Evolutionary conservation across 805 yeast species (phyloP).

Genomic region (Candida awuae): DNA sequence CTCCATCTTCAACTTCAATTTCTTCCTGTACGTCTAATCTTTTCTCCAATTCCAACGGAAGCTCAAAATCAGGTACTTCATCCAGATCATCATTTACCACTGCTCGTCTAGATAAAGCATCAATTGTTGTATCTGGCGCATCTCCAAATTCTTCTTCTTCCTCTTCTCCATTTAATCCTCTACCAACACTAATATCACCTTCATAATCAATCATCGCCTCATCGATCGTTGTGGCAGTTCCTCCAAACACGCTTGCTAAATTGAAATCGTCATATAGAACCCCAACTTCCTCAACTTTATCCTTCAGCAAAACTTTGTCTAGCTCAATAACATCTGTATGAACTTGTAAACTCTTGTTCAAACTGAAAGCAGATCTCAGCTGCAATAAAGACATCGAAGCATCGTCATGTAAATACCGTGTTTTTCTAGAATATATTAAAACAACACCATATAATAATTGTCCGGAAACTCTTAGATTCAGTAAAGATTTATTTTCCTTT

Average conservation of each 20-base stretch:
- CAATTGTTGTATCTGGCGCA: slow-evolving; percentile 13
- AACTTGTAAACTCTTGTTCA: slow-evolving; percentile 24
- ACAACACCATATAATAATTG: slow-evolving; percentile 83
- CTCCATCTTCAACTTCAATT: background rate
- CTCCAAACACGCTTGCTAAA: slow-evolving; percentile 29
- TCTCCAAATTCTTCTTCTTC: slow-evolving; percentile 4
- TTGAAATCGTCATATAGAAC: slow-evolving; percentile 47
- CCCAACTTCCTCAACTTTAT: slow-evolving; percentile 73
- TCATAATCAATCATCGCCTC: slow-evolving; percentile 2
- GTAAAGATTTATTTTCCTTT: slow-evolving; percentile 34
- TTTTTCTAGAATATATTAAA: slow-evolving; percentile 76
- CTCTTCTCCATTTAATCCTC: slow-evolving; percentile 1
- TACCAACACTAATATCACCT: slow-evolving; percentile 10
- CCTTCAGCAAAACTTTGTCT: slow-evolving; percentile 55
- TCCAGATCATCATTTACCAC: slow-evolving; percentile 24
- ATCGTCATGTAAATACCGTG: slow-evolving; percentile 75
- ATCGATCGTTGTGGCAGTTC: background rate
- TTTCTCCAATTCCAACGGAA: slow-evolving; percentile 30
- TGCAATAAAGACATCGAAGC: slow-evolving; percentile 68
- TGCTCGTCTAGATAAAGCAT: slow-evolving; percentile 21
- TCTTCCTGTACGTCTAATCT: slow-evolving; percentile 11
- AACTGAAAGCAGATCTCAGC: slow-evolving; percentile 55
- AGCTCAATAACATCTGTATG: slow-evolving; percentile 55
- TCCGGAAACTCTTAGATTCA: slow-evolving; percentile 77
- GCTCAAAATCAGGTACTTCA: slow-evolving; percentile 26